phyloP scores from a whole-genome alignment of 1,284 basidiomycete species.

The Fomitopsis pinicola region DNA sequence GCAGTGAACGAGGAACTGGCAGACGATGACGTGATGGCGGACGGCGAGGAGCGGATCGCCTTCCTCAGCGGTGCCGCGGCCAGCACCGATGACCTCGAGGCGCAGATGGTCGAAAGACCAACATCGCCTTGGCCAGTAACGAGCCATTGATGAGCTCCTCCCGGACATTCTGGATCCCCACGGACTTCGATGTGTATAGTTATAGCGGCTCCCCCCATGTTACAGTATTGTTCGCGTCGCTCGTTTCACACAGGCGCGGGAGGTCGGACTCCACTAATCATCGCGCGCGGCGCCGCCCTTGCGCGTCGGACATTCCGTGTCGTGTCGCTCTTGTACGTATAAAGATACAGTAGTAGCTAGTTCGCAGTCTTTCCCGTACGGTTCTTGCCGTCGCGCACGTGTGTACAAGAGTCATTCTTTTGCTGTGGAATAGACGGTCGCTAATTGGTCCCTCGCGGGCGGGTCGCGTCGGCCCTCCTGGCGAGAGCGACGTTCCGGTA shows the following conservation, averaged over 20 bases:
- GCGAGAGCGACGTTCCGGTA: neutral
- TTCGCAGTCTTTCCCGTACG: neutral
- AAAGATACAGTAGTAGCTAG: constrained; percentile 3
- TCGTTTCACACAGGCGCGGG: constrained; percentile 2
- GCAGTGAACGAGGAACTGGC: constrained; percentile 79
- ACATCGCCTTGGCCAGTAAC: constrained; percentile 8
- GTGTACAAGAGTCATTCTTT: constrained; percentile 2
- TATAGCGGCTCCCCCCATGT: neutral
- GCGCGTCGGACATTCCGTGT: constrained; percentile 5
- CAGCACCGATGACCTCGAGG: constrained; percentile 30
- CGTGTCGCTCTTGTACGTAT: constrained; percentile 3
- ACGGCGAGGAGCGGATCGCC: constrained; percentile 32
- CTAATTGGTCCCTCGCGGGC: neutral
- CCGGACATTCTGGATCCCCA: neutral
- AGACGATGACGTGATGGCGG: constrained; percentile 36
- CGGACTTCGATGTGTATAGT: constrained; percentile 1
- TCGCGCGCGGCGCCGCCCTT: neutral
- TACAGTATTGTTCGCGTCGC: constrained; percentile 3
- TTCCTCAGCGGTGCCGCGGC: constrained; percentile 34
- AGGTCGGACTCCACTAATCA: constrained; percentile 8
- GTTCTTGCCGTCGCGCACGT: neutral
- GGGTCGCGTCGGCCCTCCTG: neutral
- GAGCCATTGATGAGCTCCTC: neutral
- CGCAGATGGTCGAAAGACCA: constrained; percentile 36
- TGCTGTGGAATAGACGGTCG: constrained; percentile 1